Evolutionary conservation across 2,329 filamentous ascomycete genomes (phyloP).

Genomic region (Penicillium sp.): DNA sequence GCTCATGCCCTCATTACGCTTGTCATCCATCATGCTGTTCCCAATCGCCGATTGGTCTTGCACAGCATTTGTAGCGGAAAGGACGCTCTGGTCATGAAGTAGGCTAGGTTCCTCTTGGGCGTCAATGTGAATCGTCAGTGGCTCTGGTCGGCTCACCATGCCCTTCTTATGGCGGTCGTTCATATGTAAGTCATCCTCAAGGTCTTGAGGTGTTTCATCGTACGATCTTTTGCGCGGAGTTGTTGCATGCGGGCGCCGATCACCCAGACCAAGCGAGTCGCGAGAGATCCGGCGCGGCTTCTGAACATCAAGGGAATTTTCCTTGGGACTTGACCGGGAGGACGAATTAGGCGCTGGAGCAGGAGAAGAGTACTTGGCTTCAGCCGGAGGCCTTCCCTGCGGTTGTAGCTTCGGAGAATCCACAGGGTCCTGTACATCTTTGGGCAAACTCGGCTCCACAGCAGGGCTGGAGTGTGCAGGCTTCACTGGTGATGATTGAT

Average conservation of each 20-base stretch:
- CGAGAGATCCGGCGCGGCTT: conserved; percentile 18
- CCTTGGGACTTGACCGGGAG: conserved; percentile 1
- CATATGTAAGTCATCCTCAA: conserved; percentile 13
- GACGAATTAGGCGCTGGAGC: conserved; percentile 1
- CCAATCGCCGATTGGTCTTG: conserved; percentile 26
- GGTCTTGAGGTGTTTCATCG: conserved; percentile 22
- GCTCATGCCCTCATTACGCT: conserved; percentile 43
- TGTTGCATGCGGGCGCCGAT: conserved; percentile 4
- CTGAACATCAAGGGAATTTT: conserved; percentile 12
- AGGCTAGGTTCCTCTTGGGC: conserved; percentile 28
- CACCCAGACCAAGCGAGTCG: conserved; percentile 12
- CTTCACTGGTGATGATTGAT: not conserved
- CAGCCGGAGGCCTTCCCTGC: not conserved
- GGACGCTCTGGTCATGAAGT: conserved; percentile 19
- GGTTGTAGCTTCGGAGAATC: not conserved
- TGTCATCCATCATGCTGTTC: conserved; percentile 39
- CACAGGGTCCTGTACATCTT: conserved; percentile 5
- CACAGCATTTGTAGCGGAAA: conserved; percentile 11
- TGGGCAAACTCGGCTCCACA: conserved; percentile 29
- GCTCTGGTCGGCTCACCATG: conserved; percentile 20
- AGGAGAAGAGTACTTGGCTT: conserved; percentile 4
- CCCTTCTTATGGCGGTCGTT: conserved; percentile 31
- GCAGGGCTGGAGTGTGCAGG: not conserved
- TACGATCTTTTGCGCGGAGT: conserved; percentile 26
- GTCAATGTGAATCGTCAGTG: conserved; percentile 27